Percentiles rank a stretch among this genome's conserved stretches.
Conservation (phyloP, 345 rosid species). For the Citrus australasica region DNA sequence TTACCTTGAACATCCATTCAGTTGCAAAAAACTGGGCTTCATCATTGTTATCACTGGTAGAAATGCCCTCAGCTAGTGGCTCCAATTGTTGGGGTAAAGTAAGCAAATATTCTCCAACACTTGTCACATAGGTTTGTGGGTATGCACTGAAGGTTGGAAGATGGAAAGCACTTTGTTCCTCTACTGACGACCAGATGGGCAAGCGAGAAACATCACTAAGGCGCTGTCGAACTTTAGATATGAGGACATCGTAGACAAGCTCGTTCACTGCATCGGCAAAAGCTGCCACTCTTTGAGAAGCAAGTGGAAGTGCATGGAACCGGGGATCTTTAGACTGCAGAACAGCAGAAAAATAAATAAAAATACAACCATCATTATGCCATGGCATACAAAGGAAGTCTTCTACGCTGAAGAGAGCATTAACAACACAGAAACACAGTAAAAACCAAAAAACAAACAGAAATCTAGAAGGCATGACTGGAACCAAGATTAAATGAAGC, state of each 20-base stretch:
- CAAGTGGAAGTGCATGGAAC: constrained; percentile 87
- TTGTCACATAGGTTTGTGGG: constrained; percentile 86
- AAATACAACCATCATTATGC: neutral
- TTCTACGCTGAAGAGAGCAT: neutral
- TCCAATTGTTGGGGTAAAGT: constrained; percentile 98
- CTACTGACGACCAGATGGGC: constrained; percentile 86
- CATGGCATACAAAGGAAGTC: neutral
- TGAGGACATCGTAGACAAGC: constrained; percentile 88
- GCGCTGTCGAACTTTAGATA: constrained; percentile 94
- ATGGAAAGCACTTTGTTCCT: constrained; percentile 75
- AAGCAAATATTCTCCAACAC: constrained; percentile 95
- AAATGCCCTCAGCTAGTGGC: constrained; percentile 96
- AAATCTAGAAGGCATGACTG: neutral
- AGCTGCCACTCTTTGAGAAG: constrained; percentile 86
- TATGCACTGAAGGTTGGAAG: constrained; percentile 95
- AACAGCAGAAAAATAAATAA: neutral
- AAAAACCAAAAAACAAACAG: neutral
- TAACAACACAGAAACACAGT: neutral
- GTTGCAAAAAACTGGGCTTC: constrained; percentile 94
- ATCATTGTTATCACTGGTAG: constrained; percentile 71
- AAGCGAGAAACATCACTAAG: constrained; percentile 74
- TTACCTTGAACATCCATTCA: constrained; percentile 99
- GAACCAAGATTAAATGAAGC: neutral
- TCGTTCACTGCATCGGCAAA: constrained; percentile 87
- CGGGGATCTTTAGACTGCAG: constrained; percentile 97